Base-by-base conservation (phyloP, 805 yeast species). In the Zygotorulaspora danielsina region DNA sequence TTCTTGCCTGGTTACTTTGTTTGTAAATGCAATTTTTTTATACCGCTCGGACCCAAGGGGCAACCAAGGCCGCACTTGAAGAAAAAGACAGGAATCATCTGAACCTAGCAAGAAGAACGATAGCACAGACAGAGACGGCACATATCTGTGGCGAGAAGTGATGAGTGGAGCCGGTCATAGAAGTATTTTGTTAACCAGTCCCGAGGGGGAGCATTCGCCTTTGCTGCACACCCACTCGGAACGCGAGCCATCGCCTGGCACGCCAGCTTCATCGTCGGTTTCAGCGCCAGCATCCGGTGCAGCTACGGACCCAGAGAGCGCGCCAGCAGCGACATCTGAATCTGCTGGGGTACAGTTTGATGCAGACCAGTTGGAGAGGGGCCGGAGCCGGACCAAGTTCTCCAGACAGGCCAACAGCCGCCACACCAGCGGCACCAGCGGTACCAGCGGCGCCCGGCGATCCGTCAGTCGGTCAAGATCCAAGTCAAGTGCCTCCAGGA, bases 381-480 rank as follows among this genome's bases (percentile, higher is more conserved):
- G 55, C 32, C 44, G 64, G 38, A 53, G 58, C 22, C 54, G 64
- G 25, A 51, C 53, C 16, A 49, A 44, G 55, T 46, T 21, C 5
- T 38, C 50, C 13, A 40, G 45, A 10, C 32, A 30, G 20, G 34
- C 19, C 22, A 34, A 42, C 15, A 34, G 20, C 34, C 31, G 24
- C 13, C 30, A 37, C 9, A n/a, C n/a, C n/a, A n/a, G n/a, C n/a
- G n/a, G n/a, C n/a, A n/a, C n/a, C n/a, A n/a, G n/a, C n/a, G n/a
- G n/a, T n/a, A 22, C 38, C 2, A 38, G 53, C 8, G 28, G 41
- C n/a, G 18, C 38, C 7, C 39, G 48, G 6, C 22, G 45, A 8
- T 45, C 56, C 11, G 41, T 49, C 32, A 47, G 55, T 21, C 48
- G 59, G 25, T 55, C 63, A 0, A 51, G 65, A 18, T 54, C 65